These are phyloP conservation scores for Suillus alpinus DNA, from an alignment of 768 basidiomycete species.

Conservation along the genomic window DNA sequence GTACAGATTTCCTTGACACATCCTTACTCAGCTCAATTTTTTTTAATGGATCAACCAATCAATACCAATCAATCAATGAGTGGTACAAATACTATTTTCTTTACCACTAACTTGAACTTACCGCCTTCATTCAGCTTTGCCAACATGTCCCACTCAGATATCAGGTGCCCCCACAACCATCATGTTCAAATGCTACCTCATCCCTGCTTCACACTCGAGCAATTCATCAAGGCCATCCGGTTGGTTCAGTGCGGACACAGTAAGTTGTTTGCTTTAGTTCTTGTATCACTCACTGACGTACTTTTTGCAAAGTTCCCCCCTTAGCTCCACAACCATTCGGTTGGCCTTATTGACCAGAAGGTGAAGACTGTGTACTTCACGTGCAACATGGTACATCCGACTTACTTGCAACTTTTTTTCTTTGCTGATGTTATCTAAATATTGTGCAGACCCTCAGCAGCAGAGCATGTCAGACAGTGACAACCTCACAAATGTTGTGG, in stretches of 20 bases:
- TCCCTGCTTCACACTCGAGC: not conserved
- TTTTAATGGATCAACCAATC: no score
- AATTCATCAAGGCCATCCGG: not conserved
- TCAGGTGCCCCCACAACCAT: not conserved
- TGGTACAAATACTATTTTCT: not conserved
- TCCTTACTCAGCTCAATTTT: no score
- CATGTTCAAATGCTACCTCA: not conserved
- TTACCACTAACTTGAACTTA: not conserved
- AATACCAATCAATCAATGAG: no score
- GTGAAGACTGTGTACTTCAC: not conserved
- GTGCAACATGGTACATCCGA: not conserved
- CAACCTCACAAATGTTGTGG: not conserved
- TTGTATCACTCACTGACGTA: not conserved
- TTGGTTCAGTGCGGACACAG: not conserved
- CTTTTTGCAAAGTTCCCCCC: not conserved
- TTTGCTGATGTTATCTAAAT: not conserved
- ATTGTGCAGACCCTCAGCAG: no score
- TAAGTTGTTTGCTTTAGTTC: not conserved
- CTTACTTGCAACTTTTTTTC: not conserved
- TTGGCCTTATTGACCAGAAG: not conserved
- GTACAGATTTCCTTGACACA: no score
- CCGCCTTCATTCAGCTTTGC: not conserved
- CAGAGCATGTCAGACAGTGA: not conserved
- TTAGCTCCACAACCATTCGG: not conserved
- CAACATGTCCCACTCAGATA: not conserved